phyloP scores from a whole-genome alignment of 2,329 filamentous ascomycete genomes.

The Fusarium clavum region DNA sequence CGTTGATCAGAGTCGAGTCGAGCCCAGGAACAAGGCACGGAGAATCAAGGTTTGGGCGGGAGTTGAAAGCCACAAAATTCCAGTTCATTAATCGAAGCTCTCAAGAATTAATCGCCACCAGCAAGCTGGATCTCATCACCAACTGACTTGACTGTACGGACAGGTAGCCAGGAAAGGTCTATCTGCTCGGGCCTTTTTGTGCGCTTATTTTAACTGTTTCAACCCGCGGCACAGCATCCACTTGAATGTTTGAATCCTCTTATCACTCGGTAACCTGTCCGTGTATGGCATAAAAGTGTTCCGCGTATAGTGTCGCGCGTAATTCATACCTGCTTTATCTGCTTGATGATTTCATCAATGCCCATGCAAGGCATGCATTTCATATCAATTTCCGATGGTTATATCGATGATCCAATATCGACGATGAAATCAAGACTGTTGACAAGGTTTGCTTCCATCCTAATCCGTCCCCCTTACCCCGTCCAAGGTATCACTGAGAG shows the following conservation, averaged over 20 bases:
- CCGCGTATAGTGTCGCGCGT: slow-evolving; percentile 15
- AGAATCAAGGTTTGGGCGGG: slow-evolving; percentile 23
- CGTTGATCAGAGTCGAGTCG: neutral
- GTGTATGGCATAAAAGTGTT: slow-evolving; percentile 16
- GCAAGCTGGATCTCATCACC: neutral
- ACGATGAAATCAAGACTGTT: neutral
- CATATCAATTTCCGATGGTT: slow-evolving; percentile 20
- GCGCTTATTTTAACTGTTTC: slow-evolving; percentile 17
- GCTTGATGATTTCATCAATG: neutral
- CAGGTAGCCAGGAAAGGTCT: neutral
- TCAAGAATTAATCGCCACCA: slow-evolving; percentile 10
- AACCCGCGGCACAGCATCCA: slow-evolving; percentile 26
- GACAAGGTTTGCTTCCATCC: slow-evolving; percentile 6
- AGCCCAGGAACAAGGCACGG: slow-evolving; percentile 31
- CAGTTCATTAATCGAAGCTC: slow-evolving; percentile 4
- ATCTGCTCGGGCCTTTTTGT: slow-evolving; percentile 12
- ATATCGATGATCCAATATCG: slow-evolving; percentile 15
- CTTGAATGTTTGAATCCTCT: slow-evolving; percentile 16
- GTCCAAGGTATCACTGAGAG: slow-evolving; percentile 15
- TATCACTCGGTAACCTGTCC: slow-evolving; percentile 26
- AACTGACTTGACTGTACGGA: neutral
- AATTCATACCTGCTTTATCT: neutral
- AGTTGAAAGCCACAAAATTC: slow-evolving; percentile 36
- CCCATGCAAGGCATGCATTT: neutral
- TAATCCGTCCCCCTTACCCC: slow-evolving; percentile 10